Evolutionary conservation across 768 basidiomycete genomes (phyloP).

Genomic region (Russula dissimulans): DNA sequence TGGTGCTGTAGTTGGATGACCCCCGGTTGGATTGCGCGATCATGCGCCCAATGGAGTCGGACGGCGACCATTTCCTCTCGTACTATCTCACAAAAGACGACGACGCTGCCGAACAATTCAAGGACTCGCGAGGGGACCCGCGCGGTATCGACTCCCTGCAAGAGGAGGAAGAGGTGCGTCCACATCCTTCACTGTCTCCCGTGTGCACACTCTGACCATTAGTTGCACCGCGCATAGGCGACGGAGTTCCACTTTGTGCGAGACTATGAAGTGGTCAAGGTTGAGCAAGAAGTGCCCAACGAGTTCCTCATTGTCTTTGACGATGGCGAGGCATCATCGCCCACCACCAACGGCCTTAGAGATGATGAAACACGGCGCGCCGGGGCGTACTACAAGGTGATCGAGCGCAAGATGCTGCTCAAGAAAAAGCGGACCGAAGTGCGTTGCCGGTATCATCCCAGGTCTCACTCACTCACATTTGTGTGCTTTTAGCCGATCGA

Average conservation of each 20-base stretch:
- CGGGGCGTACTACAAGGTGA: slow-evolving; percentile 84
- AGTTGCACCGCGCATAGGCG: slow-evolving; percentile 33
- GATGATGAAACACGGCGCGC: slow-evolving; percentile 24
- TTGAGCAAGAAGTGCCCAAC: slow-evolving; percentile 79
- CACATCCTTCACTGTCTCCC: too few species aligned
- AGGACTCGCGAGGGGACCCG: slow-evolving; percentile 39
- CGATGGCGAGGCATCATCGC: slow-evolving; percentile 28
- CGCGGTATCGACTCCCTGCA: slow-evolving; percentile 35
- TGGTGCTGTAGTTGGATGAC: slow-evolving; percentile 48
- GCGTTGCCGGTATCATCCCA: slow-evolving; percentile 23
- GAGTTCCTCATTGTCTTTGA: slow-evolving; percentile 74
- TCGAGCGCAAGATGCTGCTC: slow-evolving; percentile 79
- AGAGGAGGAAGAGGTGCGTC: slow-evolving; percentile 47
- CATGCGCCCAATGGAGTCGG: slow-evolving; percentile 78
- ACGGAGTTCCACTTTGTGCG: slow-evolving; percentile 69
- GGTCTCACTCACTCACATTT: neutral
- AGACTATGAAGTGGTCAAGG: slow-evolving; percentile 81
- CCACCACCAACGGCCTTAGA: slow-evolving; percentile 1
- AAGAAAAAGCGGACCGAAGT: slow-evolving; percentile 82
- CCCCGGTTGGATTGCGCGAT: slow-evolving; percentile 80
- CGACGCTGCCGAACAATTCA: slow-evolving; percentile 57
- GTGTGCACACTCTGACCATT: neutral
- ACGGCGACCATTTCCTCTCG: slow-evolving; percentile 80
- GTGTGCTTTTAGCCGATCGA: slow-evolving; percentile 46
- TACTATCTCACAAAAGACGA: slow-evolving; percentile 78